Evolutionary conservation across 139 green algal species (phyloP).

Genomic region (Chlorella sp.): DNA sequence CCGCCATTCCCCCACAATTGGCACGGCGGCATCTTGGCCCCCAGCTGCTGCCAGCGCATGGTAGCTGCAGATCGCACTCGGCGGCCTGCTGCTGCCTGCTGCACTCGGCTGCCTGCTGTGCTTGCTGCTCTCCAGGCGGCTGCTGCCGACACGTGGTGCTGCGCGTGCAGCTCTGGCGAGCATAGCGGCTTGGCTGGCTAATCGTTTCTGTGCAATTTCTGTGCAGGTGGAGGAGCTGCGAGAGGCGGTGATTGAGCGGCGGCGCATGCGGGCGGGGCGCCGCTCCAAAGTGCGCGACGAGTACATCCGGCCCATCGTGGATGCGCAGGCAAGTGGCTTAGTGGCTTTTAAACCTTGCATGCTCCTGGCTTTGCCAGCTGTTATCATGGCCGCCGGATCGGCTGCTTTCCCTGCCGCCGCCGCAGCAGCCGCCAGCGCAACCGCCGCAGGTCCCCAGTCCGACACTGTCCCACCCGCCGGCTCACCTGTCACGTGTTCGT

Average conservation of each 20-base stretch:
- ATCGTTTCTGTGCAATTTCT: too few relatives aligned
- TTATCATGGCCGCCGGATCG: too few relatives aligned
- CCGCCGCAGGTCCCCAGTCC: too few relatives aligned
- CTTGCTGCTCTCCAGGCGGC: neutral
- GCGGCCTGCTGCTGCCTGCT: neutral
- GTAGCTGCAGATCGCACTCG: too few relatives aligned
- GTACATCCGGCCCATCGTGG: constrained; percentile 63
- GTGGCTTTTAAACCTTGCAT: neutral
- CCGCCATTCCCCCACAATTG: too few relatives aligned
- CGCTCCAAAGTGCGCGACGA: constrained; percentile 50
- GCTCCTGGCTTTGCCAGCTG: too few relatives aligned
- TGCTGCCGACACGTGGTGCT: neutral
- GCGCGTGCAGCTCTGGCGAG: too few relatives aligned
- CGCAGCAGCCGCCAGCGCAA: neutral
- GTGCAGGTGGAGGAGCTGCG: constrained; percentile 35
- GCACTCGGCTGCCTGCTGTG: neutral
- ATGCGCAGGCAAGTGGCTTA: constrained; percentile 27
- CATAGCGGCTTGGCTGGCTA: too few relatives aligned
- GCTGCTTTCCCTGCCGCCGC: neutral
- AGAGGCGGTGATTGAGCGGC: constrained; percentile 44
- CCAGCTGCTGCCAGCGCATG: neutral
- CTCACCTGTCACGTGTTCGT: neutral
- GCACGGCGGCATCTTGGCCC: too few relatives aligned
- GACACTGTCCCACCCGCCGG: neutral
- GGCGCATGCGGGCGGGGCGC: constrained; percentile 37